phyloP scores from a whole-genome alignment of 23 red algal genomes.

The Agarophyton chilense region DNA sequence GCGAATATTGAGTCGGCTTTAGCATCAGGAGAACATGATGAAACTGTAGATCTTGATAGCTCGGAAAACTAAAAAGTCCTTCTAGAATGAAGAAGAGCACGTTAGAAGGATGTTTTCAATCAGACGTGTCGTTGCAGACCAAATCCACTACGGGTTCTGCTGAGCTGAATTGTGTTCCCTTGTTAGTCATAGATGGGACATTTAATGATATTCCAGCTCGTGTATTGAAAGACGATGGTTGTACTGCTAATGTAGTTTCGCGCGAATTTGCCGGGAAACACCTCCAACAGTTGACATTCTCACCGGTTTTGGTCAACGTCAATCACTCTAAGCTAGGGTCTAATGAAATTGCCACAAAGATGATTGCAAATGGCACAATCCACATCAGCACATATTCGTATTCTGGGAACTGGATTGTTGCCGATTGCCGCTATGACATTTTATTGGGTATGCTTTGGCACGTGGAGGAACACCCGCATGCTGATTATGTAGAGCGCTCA shows the following conservation, averaged over 20 bases:
- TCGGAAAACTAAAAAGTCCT: too few relatives aligned
- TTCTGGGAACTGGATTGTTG: neutral
- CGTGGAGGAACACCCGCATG: neutral
- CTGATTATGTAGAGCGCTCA: neutral
- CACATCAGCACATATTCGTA: neutral
- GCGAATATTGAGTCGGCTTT: too few relatives aligned
- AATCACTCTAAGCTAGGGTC: conserved; percentile 11
- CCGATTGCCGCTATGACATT: neutral
- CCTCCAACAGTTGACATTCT: neutral
- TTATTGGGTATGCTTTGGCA: conserved; percentile 29
- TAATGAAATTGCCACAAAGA: neutral
- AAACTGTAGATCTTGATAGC: neutral
- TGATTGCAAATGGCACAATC: neutral
- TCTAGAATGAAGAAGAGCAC: conserved; percentile 35
- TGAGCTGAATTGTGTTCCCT: neutral
- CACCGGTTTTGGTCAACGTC: neutral
- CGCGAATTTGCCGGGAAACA: neutral
- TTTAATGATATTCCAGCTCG: neutral
- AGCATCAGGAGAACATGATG: too few relatives aligned
- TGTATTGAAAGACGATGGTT: conserved; percentile 25
- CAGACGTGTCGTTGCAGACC: conserved; percentile 19
- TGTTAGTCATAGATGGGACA: conserved; percentile 14
- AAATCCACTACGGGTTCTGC: neutral
- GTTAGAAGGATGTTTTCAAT: conserved; percentile 24
- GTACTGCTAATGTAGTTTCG: conserved; percentile 13